Percentiles rank a stretch among this genome's conserved stretches.
phyloP scores from a whole-genome alignment of 192 early-diverging fungal species.

The Spinellus fusiger region DNA sequence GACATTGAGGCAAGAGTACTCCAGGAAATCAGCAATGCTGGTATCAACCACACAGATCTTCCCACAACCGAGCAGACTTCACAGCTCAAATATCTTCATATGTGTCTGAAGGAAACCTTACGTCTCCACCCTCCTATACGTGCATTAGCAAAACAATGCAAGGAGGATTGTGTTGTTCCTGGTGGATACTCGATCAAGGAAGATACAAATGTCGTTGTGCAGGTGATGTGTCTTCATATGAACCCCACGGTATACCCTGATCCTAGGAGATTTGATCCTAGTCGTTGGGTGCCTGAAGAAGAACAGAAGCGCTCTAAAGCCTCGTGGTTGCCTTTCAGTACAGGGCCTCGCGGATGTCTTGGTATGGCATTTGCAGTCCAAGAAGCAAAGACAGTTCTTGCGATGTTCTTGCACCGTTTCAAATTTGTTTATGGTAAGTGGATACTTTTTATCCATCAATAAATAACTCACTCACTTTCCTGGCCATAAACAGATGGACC shows the following conservation, averaged over 20 bases:
- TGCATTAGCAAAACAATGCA: conserved; percentile 14
- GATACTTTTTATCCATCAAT: background rate
- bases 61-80: conserved; percentile 18
- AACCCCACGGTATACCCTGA: conserved; percentile 18
- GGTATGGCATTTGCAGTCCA: conserved; percentile 45
- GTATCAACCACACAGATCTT: conserved; percentile 6
- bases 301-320: conserved; percentile 15
- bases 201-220: background rate
- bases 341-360: conserved; percentile 31
- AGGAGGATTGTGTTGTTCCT: conserved; percentile 20
- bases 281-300: conserved; percentile 28
- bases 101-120: conserved; percentile 19
- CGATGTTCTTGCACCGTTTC: conserved; percentile 40
- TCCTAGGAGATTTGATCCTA: conserved; percentile 24
- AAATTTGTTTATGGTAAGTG: conserved; percentile 29
- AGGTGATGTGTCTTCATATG: conserved; percentile 14
- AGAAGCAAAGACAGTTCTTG: conserved; percentile 53
- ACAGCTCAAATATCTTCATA: conserved; percentile 11
- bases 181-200: conserved; percentile 21
- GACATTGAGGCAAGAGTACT: conserved; percentile 20
- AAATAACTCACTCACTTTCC: background rate
- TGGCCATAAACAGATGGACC: conserved; percentile 7
- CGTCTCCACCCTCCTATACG: conserved; percentile 23
- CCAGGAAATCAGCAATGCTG: conserved; percentile 21
- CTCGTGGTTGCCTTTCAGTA: conserved; percentile 33